phyloP scores from a whole-genome alignment of 2,329 filamentous ascomycete genomes.

The Paramyrothecium roridum region DNA sequence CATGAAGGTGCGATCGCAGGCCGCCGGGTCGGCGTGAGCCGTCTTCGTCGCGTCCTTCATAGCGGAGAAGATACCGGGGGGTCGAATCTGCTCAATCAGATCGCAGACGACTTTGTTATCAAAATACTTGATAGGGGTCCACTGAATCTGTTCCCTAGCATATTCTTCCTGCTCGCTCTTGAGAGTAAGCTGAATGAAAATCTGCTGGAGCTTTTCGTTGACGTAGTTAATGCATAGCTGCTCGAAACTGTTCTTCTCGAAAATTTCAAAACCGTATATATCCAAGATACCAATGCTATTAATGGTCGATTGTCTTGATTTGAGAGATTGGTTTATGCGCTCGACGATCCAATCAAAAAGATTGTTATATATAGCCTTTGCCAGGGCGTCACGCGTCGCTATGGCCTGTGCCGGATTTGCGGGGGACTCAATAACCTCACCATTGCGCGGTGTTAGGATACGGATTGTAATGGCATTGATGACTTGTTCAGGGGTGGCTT shows the following conservation, averaged over 20 bases:
- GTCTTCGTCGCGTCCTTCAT: constrained; percentile 98
- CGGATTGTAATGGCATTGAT: constrained; percentile 87
- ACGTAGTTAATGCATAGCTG: constrained; percentile 99
- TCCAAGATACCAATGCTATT: constrained; percentile 96
- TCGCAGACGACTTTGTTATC: constrained; percentile 99
- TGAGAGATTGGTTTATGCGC: constrained; percentile 83
- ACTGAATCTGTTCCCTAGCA: constrained; percentile 90
- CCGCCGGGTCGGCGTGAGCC: constrained; percentile 91
- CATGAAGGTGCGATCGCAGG: constrained; percentile 94
- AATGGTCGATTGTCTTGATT: constrained; percentile 69
- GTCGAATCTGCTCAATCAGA: constrained; percentile 86
- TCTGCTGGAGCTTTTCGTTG: constrained; percentile 98
- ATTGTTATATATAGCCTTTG: constrained; percentile 96
- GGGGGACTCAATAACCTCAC: constrained; percentile 69
- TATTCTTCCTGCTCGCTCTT: constrained; percentile 99
- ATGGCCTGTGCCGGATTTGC: constrained; percentile 83
- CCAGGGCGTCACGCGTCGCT: constrained; percentile 83
- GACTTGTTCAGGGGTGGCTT: constrained; percentile 77
- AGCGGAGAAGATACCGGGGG: constrained; percentile 89
- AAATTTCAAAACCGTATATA: constrained; percentile 99
- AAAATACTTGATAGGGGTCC: constrained; percentile 99
- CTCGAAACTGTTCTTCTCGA: constrained; percentile 98
- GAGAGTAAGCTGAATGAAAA: constrained; percentile 95
- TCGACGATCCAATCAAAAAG: constrained; percentile 98
- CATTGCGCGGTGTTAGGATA: constrained; percentile 68